A percentile compares a stretch with the other conserved stretches of the same genome.
These are phyloP conservation scores for Zygotorulaspora florentina DNA, from an alignment of 805 yeast genomes.

Conservation along the genomic window DNA sequence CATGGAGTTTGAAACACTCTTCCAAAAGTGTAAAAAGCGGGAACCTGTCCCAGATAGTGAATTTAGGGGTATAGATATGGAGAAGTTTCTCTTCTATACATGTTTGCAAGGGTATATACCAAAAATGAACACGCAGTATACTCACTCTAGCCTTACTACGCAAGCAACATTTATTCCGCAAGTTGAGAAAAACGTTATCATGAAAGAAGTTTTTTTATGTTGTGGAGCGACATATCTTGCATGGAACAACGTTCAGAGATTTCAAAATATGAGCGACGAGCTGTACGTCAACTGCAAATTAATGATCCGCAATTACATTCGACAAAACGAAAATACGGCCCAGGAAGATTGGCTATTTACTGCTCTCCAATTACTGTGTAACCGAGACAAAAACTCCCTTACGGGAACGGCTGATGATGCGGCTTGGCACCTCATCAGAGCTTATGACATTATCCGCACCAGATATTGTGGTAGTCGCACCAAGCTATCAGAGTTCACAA, in stretches of 20 bases:
- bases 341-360: constrained; percentile 23
- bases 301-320: constrained; percentile 11
- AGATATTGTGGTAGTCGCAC: constrained; percentile 10
- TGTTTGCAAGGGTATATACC: constrained; percentile 14
- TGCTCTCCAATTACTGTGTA: constrained; percentile 16
- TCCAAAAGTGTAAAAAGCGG: constrained; percentile 9
- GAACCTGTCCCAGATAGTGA: constrained; percentile 9
- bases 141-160: constrained; percentile 13
- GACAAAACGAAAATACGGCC: constrained; percentile 9
- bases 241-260: constrained; percentile 17
- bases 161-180: constrained; percentile 17
- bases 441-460: constrained; percentile 10
- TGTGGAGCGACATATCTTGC: constrained; percentile 23
- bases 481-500: constrained; percentile 1
- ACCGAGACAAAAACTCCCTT: constrained; percentile 17
- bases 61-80: constrained; percentile 9
- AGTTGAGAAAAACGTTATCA: constrained; percentile 17
- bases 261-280: constrained; percentile 15
- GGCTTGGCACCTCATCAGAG: constrained; percentile 12
- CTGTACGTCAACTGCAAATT: constrained; percentile 15
- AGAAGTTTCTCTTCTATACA: constrained; percentile 9
- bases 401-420: constrained; percentile 13
- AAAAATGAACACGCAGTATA: constrained; percentile 12
- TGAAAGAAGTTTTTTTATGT: constrained; percentile 16
- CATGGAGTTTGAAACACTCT: constrained; percentile 3